Evolutionary conservation across 768 basidiomycete genomes (phyloP).

Genomic region (Tricholoma sp.): DNA sequence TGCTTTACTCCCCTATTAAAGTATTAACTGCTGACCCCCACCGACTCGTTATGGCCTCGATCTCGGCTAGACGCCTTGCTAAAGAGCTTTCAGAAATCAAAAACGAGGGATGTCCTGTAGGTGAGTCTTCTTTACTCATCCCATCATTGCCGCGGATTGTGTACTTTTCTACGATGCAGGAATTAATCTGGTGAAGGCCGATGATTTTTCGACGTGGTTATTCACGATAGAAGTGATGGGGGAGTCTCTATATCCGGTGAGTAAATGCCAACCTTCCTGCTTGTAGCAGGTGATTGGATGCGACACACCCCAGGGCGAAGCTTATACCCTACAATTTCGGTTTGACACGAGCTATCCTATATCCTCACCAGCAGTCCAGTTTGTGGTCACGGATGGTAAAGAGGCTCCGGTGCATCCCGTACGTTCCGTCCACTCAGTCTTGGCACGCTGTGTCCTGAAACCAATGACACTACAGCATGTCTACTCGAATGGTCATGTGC

Average conservation of each 20-base stretch:
- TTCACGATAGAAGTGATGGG: slow-evolving; percentile 82
- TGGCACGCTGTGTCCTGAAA: slow-evolving; percentile 6
- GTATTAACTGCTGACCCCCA: neutral
- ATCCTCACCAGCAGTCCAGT: slow-evolving; percentile 82
- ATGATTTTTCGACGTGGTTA: slow-evolving; percentile 74
- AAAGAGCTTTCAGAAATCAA: slow-evolving; percentile 72
- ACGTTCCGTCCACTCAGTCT: slow-evolving; percentile 22
- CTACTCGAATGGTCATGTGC: slow-evolving; percentile 83
- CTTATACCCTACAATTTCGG: slow-evolving; percentile 73
- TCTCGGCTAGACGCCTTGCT: slow-evolving; percentile 56
- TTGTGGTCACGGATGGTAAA: slow-evolving; percentile 60
- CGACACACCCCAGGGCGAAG: slow-evolving; percentile 51
- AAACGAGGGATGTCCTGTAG: slow-evolving; percentile 60
- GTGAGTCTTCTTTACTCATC: slow-evolving; percentile 27
- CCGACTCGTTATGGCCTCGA: slow-evolving; percentile 45
- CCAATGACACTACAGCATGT: slow-evolving; percentile 53
- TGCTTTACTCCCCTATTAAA: neutral
- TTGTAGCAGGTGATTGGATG: neutral
- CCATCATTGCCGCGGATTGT: neutral
- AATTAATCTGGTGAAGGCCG: slow-evolving; percentile 66
- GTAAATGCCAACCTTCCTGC: slow-evolving; percentile 7
- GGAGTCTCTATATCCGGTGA: slow-evolving; percentile 71
- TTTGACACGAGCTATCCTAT: slow-evolving; percentile 84
- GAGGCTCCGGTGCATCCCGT: slow-evolving; percentile 80
- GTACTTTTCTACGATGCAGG: slow-evolving; percentile 36